Evolutionary conservation across 1,284 basidiomycete genomes (phyloP).

Genomic region (Agroathelia rolfsii): DNA sequence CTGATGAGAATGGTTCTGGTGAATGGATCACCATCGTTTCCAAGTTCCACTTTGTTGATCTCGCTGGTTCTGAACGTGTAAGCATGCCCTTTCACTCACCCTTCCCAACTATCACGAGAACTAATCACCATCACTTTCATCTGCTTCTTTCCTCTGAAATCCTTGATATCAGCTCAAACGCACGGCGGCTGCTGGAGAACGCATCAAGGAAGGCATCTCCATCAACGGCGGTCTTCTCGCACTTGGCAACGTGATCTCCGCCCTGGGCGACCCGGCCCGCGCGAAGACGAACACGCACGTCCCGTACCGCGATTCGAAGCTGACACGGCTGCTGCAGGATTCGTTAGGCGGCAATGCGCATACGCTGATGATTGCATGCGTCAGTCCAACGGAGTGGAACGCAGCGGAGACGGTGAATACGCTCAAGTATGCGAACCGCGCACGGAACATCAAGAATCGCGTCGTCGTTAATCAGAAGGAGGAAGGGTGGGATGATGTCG

Average conservation of each 20-base stretch:
- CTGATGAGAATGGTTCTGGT: slow-evolving; percentile 52
- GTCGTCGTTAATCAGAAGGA: slow-evolving; percentile 91
- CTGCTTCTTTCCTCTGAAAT: too few relatives aligned
- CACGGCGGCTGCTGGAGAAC: slow-evolving; percentile 86
- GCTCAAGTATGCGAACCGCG: slow-evolving; percentile 96
- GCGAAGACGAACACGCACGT: slow-evolving; percentile 76
- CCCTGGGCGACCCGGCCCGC: slow-evolving; percentile 87
- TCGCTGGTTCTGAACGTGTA: slow-evolving; percentile 93
- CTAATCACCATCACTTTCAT: slow-evolving; percentile 13
- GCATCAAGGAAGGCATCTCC: slow-evolving; percentile 94
- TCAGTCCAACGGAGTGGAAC: slow-evolving; percentile 94
- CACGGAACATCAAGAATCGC: slow-evolving; percentile 94
- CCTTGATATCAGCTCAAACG: slow-evolving; percentile 90
- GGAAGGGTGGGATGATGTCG: slow-evolving; percentile 97
- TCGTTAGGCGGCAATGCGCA: slow-evolving; percentile 91
- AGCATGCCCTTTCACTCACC: slow-evolving; percentile 20
- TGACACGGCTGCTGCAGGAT: slow-evolving; percentile 90
- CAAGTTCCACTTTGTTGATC: slow-evolving; percentile 98
- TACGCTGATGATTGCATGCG: slow-evolving; percentile 97
- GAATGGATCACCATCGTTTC: slow-evolving; percentile 87
- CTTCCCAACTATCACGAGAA: slow-evolving; percentile 8
- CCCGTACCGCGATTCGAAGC: slow-evolving; percentile 92
- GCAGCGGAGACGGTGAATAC: slow-evolving; percentile 93
- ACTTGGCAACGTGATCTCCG: slow-evolving; percentile 96
- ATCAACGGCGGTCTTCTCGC: slow-evolving; percentile 97